Evolutionary conservation across 352 stramenopile genomes (phyloP), one percentile per base, ranked within the genome.

Genomic region (Phytophthora hibernalis): DNA sequence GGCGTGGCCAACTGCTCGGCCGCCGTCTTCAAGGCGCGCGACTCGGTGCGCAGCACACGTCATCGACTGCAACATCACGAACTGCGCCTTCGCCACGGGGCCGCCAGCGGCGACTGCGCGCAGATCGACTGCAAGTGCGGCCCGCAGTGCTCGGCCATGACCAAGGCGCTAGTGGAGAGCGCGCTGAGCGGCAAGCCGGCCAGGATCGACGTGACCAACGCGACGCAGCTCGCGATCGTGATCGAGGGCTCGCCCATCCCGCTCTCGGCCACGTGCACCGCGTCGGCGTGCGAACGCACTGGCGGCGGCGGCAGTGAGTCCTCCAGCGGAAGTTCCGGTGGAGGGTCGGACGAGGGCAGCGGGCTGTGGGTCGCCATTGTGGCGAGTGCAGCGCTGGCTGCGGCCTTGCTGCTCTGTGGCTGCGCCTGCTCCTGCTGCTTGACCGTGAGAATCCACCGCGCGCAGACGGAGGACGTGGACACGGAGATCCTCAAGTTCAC

Each of bases 181-280:
- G 55, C 74, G 33, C 67, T 95, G 21, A 91, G 79, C 49, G 82
- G 84, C 52, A 92, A 95, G 55, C 79, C 83, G 2, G 83, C 74
- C 30, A 85, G 80, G 62, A 74, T 91, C 50, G 59, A 59, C 20
- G 73, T 84, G 15, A 62, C 68, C 11, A 85, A 87, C 56, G 22
- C 12, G 35, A 83, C 81, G n/a, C 65, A 74, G 13, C 50, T 95
- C 3, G 58, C 77, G 9, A 84, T 95, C 45, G 70, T 87, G 15
- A 93, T 95, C 47, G 77, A 92, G 62, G 84, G 69, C 40, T 85
- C 86, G 26, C 86, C 86, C 8, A 70, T 95, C 37, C 86, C 86
- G 43, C 57, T 95, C 16, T 76, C 79, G 13, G 86, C 83, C 9
- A 84, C 76, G 12, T 95, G 86, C 59, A 72, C 61, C 13, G 86